Evolutionary conservation across 2,329 filamentous ascomycete species (phyloP).

Genomic region (Aspergillus terreus): DNA sequence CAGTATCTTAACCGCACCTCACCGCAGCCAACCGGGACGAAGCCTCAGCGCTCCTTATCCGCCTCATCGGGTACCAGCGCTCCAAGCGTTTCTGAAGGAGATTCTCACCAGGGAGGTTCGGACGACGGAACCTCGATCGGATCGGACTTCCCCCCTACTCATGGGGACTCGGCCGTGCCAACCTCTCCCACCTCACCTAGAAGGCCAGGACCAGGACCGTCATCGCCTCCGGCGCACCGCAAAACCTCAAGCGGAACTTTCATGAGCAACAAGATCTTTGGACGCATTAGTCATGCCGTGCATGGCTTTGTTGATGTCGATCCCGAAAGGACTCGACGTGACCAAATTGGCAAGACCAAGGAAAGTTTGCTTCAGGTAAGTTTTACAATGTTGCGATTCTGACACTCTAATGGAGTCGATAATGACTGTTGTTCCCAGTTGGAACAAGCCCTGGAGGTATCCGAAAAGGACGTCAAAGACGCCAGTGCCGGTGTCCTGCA

Average conservation of each 20-base stretch:
- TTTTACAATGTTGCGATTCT: not conserved
- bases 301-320: slow-evolving; percentile 96
- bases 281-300: slow-evolving; percentile 89
- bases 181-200: slow-evolving; percentile 62
- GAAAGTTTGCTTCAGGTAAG: slow-evolving; percentile 68
- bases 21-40: slow-evolving; percentile 36
- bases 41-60: slow-evolving; percentile 65
- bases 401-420: not conserved
- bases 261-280: slow-evolving; percentile 90
- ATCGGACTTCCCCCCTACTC: slow-evolving; percentile 89
- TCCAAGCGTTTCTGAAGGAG: slow-evolving; percentile 35
- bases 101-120: slow-evolving; percentile 53
- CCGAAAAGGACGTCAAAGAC: slow-evolving; percentile 88
- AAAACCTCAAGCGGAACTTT: slow-evolving; percentile 85
- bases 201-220: slow-evolving; percentile 32
- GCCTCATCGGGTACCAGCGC: slow-evolving; percentile 48
- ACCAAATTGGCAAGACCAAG: slow-evolving; percentile 92
- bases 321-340: slow-evolving; percentile 84
- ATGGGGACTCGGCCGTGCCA: slow-evolving; percentile 70
- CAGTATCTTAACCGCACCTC: slow-evolving; percentile 72
- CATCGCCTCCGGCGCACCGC: slow-evolving; percentile 57
- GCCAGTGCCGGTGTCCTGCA: slow-evolving; percentile 83
- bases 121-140: slow-evolving; percentile 90
- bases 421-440: slow-evolving; percentile 49
- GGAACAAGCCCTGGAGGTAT: slow-evolving; percentile 84